Conservation (phyloP, 78 protist genomes). For the Polysphondylium violaceum region DNA sequence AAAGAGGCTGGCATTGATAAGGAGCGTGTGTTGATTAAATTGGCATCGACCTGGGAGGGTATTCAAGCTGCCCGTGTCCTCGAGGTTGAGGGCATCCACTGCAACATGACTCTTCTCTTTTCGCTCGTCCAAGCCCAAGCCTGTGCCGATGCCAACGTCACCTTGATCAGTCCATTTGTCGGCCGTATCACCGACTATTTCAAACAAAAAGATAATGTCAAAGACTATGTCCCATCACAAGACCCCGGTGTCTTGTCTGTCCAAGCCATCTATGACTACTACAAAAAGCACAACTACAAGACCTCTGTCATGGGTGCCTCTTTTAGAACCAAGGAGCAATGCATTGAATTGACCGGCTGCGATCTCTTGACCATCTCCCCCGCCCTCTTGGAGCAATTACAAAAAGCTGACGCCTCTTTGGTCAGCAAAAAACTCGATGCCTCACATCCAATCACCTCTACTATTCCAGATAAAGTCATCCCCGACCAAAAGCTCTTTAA, state of each 20-base stretch:
- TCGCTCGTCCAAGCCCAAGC: conserved; percentile 95
- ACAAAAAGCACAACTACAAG: conserved; percentile 94
- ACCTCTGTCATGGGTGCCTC: conserved; percentile 98
- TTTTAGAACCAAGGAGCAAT: conserved; percentile 93
- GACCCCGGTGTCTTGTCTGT: conserved; percentile 97
- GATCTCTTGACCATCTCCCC: conserved; percentile 88
- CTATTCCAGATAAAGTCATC: conserved; percentile 53
- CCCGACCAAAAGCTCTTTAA: conserved; percentile 84
- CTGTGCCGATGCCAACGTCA: conserved; percentile 95
- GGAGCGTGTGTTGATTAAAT: conserved; percentile 94
- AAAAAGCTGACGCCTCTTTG: conserved; percentile 19
- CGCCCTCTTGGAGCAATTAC: conserved; percentile 47
- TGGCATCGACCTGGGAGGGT: conserved; percentile 99
- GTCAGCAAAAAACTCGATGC: conserved; percentile 38
- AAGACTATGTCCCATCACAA: conserved; percentile 67
- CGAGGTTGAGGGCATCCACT: conserved; percentile 95
- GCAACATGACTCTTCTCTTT: conserved; percentile 97
- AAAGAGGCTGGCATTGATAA: conserved; percentile 88
- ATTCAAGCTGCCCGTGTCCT: conserved; percentile 93
- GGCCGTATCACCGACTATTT: conserved; percentile 97
- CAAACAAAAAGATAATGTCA: conserved; percentile 70
- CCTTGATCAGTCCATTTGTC: conserved; percentile 98
- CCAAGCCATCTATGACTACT: conserved; percentile 90
- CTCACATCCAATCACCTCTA: conserved; percentile 8
- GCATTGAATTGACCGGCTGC: conserved; percentile 86